Evolutionary conservation across 345 rosid species (phyloP).

Genomic region (Eutrema japonicum): DNA sequence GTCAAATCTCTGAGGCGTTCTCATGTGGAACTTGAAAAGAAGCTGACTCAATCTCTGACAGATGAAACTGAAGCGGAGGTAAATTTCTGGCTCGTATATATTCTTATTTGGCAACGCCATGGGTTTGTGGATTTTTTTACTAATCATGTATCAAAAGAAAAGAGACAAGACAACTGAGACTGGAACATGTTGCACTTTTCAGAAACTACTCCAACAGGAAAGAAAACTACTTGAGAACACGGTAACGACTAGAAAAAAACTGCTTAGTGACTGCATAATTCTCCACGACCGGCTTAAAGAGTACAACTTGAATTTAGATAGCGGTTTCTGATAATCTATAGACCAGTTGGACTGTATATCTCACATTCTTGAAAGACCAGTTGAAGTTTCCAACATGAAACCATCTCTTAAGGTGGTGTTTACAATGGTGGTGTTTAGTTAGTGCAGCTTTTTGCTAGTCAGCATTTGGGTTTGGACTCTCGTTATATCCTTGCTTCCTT

Average conservation of each 20-base stretch:
- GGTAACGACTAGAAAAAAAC: conserved; percentile 56
- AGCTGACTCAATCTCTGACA: conserved; percentile 59
- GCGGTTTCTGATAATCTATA: too few species aligned
- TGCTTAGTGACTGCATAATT: conserved; percentile 65
- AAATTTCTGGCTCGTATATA: conserved; percentile 22
- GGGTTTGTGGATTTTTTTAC: conserved; percentile 1
- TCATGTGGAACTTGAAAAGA: conserved; percentile 66
- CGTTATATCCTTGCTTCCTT: neutral
- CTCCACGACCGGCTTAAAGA: conserved; percentile 67
- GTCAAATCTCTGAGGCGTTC: conserved; percentile 85
- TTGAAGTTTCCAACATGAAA: conserved; percentile 82
- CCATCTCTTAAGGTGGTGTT: conserved; percentile 59
- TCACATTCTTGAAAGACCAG: conserved; percentile 62
- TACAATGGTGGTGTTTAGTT: conserved; percentile 16
- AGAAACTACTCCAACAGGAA: conserved; percentile 75
- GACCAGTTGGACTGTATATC: too few species aligned
- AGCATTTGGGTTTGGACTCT: conserved; percentile 13
- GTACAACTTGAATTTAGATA: conserved; percentile 51
- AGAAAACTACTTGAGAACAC: conserved; percentile 51
- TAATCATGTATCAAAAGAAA: conserved; percentile 9
- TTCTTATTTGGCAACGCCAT: conserved; percentile 13
- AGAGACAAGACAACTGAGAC: conserved; percentile 20
- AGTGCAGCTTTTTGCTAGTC: neutral
- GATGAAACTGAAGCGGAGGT: conserved; percentile 83
- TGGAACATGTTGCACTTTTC: conserved; percentile 37